Base-by-base conservation (phyloP, 75 land plant genomes). In the Cryptomeria japonica region DNA sequence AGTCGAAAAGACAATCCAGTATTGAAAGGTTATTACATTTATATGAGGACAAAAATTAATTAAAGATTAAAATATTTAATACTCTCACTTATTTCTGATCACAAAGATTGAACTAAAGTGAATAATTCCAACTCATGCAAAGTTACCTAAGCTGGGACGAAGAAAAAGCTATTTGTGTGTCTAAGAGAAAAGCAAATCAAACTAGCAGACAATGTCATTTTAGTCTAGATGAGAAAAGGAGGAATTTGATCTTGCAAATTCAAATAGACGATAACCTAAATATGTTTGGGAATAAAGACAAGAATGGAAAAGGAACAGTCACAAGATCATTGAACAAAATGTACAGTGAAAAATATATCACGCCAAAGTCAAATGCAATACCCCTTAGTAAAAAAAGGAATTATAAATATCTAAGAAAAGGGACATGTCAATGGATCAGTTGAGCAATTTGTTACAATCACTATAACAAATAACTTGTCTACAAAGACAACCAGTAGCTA, bases 41-140 rank as follows among this genome's bases (percentile, higher is more conserved):
- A n/a, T n/a, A n/a, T n/a, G n/a, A n/a, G n/a, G n/a, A n/a, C n/a
- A n/a, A n/a, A n/a, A n/a, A n/a, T n/a, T n/a, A n/a, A n/a, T n/a
- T n/a, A n/a, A n/a, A n/a, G n/a, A n/a, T n/a, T n/a, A n/a, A n/a
- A n/a, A n/a, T n/a, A n/a, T n/a, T n/a, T n/a, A n/a, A n/a, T n/a
- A n/a, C n/a, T n/a, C n/a, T n/a, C n/a, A n/a, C n/a, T n/a, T n/a
- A n/a, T n/a, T n/a, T n/a, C n/a, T n/a, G n/a, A n/a, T n/a, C n/a
- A n/a, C n/a, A n/a, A n/a, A n/a, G n/a, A n/a, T n/a, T n/a, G n/a
- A n/a, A n/a, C n/a, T n/a, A n/a, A n/a, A n/a, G n/a, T n/a, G n/a
- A n/a, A 88, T 90, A 25, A 93, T 96, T 9, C 88, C 95, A 79
- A 96, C 98, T 38, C 93, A 93, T 84, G 94, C 98, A 73, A 92